These are phyloP conservation scores for Sarocladiaceae sp. DNA, from an alignment of 2,329 filamentous ascomycete genomes.

Conservation along the genomic window DNA sequence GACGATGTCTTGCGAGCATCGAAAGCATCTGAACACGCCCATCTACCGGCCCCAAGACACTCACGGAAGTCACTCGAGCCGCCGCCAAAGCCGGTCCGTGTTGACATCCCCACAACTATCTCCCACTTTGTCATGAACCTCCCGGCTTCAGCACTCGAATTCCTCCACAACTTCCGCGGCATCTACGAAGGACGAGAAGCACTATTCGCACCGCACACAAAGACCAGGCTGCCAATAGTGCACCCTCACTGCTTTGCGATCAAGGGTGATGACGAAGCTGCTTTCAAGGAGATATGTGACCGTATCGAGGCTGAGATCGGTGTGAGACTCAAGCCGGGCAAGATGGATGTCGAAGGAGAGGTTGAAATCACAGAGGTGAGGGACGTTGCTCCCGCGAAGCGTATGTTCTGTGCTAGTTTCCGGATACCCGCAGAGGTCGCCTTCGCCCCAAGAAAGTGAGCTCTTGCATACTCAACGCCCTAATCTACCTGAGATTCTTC, in stretches of 20 bases:
- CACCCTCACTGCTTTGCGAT: conserved; percentile 94
- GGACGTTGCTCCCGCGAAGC: conserved; percentile 87
- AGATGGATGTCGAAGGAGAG: conserved; percentile 42
- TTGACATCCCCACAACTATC: conserved; percentile 68
- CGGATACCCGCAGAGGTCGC: conserved; percentile 78
- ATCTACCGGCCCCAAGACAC: conserved; percentile 39
- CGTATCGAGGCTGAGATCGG: conserved; percentile 37
- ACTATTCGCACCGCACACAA: conserved; percentile 59
- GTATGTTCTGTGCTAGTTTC: conserved; percentile 96
- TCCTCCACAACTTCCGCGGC: conserved; percentile 64
- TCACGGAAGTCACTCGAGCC: conserved; percentile 32
- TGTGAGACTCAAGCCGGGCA: conserved; percentile 35
- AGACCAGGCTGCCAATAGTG: conserved; percentile 67
- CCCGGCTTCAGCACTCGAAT: conserved; percentile 82
- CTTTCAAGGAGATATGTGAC: conserved; percentile 45
- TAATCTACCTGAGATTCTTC: too few species aligned
- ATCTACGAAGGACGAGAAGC: conserved; percentile 69
- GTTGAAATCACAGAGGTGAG: conserved; percentile 66
- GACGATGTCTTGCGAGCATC: conserved; percentile 53
- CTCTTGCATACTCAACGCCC: too few species aligned
- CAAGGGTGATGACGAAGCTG: conserved; percentile 71
- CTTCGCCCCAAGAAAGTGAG: conserved; percentile 49
- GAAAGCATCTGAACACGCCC: conserved; percentile 46
- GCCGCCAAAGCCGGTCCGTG: conserved; percentile 30
- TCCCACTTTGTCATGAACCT: conserved; percentile 99